Evolutionary conservation across 495 filamentous ascomycete genomes (phyloP), one percentile per base, ranked within the genome.

Genomic region (Choiromyces venosus): DNA sequence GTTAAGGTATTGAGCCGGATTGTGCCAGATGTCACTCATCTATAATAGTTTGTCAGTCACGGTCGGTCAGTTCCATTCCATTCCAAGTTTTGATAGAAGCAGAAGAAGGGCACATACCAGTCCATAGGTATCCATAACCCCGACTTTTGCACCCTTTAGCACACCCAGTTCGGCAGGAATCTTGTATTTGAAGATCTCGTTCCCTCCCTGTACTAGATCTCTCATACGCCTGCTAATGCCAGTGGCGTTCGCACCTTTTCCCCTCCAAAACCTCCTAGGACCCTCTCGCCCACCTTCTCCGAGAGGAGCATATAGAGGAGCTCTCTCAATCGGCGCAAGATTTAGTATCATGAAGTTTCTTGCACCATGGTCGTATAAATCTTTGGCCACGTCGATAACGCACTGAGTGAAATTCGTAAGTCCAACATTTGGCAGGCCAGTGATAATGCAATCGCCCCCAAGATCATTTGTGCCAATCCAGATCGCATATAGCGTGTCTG

Each of bases 391-490:
- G 5, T 83, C 71, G 82, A 88, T 91, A 7, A 92, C 83, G 77
- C 91, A 93, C 72, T 87, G 85, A 33, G 88, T 83, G 78, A 88
- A 92, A 78, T 89, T 86, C 4, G 86, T 89, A 61, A 85, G 88
- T 2, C 86, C 87, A 0, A 84, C 70, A 35, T 86, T 79, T 79
- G 91, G 87, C 52, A 84, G 85, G 80, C 91, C 89, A 29, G 86
- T 87, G 37, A 93, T 79, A 79, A 92, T 89, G 36, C 84, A 89
- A 65, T 84, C 79, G 69, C 82, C 84, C 44, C 91, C 90, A 16
- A 94, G 83, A 78, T 94, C 91, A 77, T 93, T 93, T 69, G 90
- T 92, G 0, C 91, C 91, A 76, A 93, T 92, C 91, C 90, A 94
- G 44, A 93, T 86, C 0, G 88, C 83, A 75, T 91, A 93, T 7